Conservation (phyloP, 805 yeast species). For the Metschnikowia continentalis region DNA sequence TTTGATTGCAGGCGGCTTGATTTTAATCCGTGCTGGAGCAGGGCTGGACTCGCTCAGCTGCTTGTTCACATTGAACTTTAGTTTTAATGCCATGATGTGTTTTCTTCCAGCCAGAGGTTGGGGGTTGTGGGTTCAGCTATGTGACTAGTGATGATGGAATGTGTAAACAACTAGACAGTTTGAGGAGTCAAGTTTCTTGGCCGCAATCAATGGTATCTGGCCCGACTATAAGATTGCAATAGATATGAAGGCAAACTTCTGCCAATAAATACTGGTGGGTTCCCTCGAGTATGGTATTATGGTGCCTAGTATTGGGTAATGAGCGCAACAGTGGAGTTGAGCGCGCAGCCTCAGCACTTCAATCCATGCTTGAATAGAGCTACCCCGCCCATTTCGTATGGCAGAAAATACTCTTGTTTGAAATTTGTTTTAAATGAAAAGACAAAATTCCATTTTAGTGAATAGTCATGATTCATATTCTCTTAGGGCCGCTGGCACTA, state of each 20-base stretch:
- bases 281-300: not conserved
- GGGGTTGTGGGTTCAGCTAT: not conserved
- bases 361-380: not conserved
- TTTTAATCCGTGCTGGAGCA: slow-evolving; percentile 17
- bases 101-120: not conserved
- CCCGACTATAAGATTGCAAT: too few species aligned
- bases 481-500: too few species aligned
- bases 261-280: not conserved
- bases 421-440: too few species aligned
- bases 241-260: not conserved
- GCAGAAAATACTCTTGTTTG: too few species aligned
- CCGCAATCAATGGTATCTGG: not conserved
- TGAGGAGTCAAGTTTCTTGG: not conserved
- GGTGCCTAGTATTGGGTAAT: not conserved
- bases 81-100: slow-evolving; percentile 18
- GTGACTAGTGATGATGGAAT: not conserved
- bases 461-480: too few species aligned
- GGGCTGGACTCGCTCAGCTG: not conserved
- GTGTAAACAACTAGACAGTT: not conserved
- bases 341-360: not conserved
- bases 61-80: slow-evolving; percentile 19
- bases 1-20: slow-evolving; percentile 19
- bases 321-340: not conserved
- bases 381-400: too few species aligned
- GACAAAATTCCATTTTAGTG: too few species aligned